Base-by-base conservation (phyloP, 2,329 filamentous ascomycete species). In the Helotiales sp. region DNA sequence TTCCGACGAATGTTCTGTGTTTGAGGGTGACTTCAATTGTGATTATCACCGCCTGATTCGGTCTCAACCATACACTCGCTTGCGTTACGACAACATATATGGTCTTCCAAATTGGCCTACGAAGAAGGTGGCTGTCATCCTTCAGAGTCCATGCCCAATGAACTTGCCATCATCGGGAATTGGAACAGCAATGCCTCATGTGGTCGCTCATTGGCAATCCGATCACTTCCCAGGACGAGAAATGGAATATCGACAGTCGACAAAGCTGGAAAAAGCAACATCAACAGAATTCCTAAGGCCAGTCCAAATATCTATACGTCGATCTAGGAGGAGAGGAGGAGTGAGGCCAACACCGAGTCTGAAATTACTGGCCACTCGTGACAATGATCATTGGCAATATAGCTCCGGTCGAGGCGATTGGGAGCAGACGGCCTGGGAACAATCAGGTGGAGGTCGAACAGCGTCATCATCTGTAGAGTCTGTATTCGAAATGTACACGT, bases 391-490 rank as follows among this genome's bases (percentile, higher is more conserved):
- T 40, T 73, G 70, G 69, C 68, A 71, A 17, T 69, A 67, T 55
- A 67, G 50, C 20, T 68, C 68, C 3, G 62, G 64, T 22, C 63
- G 65, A 66, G 67, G 67, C 40, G 63, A 69, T 13, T 65, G 66
- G 34, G 66, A 75, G 17, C 54, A 57, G 11, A 37, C 30, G 17
- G 54, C 54, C 17, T 65, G 67, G 34, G 66, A 75, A 11, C 49
- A 64, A 28, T 74, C 71, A 2, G 54, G 64, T 1, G 73, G 72
- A 15, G 61, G 49, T 13, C 22, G 30, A 15, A 71, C 70, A 6
- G 72, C 74, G 10, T 22, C 62, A 10, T 75, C 74, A 11, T 66
- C 71, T 17, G 70, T 74, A 1, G 73, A 74, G n/a, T 69, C 74
- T 2, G 60, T 75, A 10, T 75, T 75, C 43, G 72, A 75, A 32